phyloP scores from a whole-genome alignment of 495 filamentous ascomycete species.

The Penicillium parvum region DNA sequence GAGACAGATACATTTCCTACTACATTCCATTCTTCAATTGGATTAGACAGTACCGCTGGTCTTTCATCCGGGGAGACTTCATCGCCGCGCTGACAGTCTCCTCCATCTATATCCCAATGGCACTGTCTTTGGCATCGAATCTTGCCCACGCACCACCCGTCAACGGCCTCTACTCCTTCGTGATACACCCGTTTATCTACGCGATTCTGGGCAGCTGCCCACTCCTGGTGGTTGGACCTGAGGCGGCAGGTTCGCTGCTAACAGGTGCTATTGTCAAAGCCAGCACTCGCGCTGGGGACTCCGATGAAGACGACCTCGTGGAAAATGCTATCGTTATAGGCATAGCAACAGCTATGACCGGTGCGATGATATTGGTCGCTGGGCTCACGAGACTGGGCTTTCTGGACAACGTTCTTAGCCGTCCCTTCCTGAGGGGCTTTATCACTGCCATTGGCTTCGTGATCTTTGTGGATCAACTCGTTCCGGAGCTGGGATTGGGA shows the following conservation, averaged over 20 bases:
- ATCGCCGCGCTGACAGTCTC: conserved; percentile 84
- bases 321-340: conserved; percentile 80
- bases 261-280: conserved; percentile 79
- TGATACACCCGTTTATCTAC: conserved; percentile 86
- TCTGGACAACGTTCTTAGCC: conserved; percentile 86
- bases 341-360: conserved; percentile 82
- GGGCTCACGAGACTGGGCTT: conserved; percentile 87
- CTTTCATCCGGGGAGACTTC: conserved; percentile 79
- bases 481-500: conserved; percentile 82
- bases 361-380: conserved; percentile 78
- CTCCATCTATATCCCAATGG: conserved; percentile 97
- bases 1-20: conserved; percentile 77
- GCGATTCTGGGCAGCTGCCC: conserved; percentile 87
- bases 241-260: conserved; percentile 88
- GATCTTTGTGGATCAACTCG: conserved; percentile 90
- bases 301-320: conserved; percentile 64
- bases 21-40: conserved; percentile 90
- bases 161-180: conserved; percentile 93
- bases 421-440: conserved; percentile 90
- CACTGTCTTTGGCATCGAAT: conserved; percentile 88
- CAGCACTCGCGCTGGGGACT: conserved; percentile 63
- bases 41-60: conserved; percentile 77
- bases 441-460: conserved; percentile 95
- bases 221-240: conserved; percentile 90
- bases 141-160: conserved; percentile 90